Evolutionary conservation across 2,329 filamentous ascomycete genomes (phyloP), one percentile per base, ranked within the genome.

Genomic region (Fusarium gaditjirri): DNA sequence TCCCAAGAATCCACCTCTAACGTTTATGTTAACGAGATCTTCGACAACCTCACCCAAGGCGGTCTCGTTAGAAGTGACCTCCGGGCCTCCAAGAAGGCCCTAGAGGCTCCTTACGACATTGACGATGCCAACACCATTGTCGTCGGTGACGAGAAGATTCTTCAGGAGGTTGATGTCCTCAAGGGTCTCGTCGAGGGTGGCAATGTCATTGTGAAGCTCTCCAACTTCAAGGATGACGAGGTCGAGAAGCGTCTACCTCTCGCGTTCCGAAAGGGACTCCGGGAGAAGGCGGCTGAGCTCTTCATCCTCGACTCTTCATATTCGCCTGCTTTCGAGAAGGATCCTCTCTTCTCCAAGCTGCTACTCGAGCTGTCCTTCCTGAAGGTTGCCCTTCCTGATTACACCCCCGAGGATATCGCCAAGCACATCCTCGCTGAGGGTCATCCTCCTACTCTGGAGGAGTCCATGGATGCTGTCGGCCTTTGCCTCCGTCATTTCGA

Each of bases 11-110:
- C 84, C 81, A 93, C 84, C 82, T 87, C 78, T 77, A 90, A 91
- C 72, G 83, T 92, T 72, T 87, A 88, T 62, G 77, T 90, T 41
- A 90, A 85, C 88, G 92, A 84, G 83, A 87, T 78, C 77, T 91
- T 85, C 83, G 90, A 87, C 85, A 91, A 86, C 88, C 90, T 84
- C 82, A 89, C 82, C 68, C 91, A 85, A 86, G 96, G 95, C 46
- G 96, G 96, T 75, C 87, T 92, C 55, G 84, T 96, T 59, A 91
- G 95, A 74, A 93, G 93, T 47, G 95, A 98, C 78, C 89, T 98
- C 61, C 92, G 95, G 68, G 92, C 90, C 77, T 95, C 94, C 35
- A 90, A 91, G 78, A 95, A 93, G 85, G 91, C 91, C 35, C 88
- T 98, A 39, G 94, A 98, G 78, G 92, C 94, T 19, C 91, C 94